Base-by-base conservation (phyloP, 768 basidiomycete species). In the Solioccasus polychromus region DNA sequence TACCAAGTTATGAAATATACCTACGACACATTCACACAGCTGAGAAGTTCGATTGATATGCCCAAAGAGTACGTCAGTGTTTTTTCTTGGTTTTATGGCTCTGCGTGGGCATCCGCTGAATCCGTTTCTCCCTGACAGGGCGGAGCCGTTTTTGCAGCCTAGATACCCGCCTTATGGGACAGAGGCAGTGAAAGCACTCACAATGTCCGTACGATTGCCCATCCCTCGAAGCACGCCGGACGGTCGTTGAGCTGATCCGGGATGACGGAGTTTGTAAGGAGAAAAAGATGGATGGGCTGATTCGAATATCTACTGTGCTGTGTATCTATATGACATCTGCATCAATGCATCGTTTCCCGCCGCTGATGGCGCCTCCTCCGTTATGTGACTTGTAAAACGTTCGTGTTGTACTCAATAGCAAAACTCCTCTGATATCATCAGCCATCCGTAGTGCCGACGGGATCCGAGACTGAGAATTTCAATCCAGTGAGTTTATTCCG, bases 21-120 rank as follows among this genome's bases (percentile, higher is more conserved):
- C 41, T 85, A 74, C 47, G 76, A 83, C 26, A 55, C 68, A 2
- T 85, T 83, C 59, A 71, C 72, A 3, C 77, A 82, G 37, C 55
- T 70, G 12, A 67, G 80, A 23, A 59, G 68, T 11, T 68, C 74
- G 17, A 58, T 79, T 28, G 78, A 85, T 50, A 74, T 78, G 19
- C 83, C 85, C 4, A 69, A 64, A 59, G 79, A 76, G 83, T 83
- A 45, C 34, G 76, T 43, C 32, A 5, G 8, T 5, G 12, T 5
- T 10, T 22, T n/a, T 29, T 18, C 22, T 31, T 30, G 28, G 42
- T 22, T 35, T 45, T 42, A 32, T 23, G 18, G 24, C 20, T 25
- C 9, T 14, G 14, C 4, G 39, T 29, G 20, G 7, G 38, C n/a
- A 18, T 42, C 47, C 29, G 12, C 48, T 59, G 26, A 54, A 24